A percentile compares a stretch with the other conserved stretches of the same genome.
Evolutionary conservation across 805 yeast genomes (phyloP).

Genomic region (Zygoascus ofunaensis): DNA sequence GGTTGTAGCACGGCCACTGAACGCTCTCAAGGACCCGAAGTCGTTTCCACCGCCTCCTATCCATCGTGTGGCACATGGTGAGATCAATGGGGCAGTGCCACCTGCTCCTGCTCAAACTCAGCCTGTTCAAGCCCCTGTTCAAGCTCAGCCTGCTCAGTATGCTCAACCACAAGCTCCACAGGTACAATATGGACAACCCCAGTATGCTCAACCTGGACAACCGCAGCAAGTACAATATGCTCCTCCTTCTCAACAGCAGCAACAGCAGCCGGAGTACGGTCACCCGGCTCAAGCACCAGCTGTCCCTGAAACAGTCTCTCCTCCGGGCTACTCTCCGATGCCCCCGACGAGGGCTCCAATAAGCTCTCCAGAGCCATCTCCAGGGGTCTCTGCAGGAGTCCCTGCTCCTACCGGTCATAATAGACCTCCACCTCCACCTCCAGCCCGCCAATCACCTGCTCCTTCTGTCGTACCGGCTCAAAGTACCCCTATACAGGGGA

Average conservation of each 20-base stretch:
- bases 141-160: slow-evolving; percentile 5
- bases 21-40: slow-evolving; percentile 28
- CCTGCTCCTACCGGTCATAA: background rate
- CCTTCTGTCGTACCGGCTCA: background rate
- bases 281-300: slow-evolving; percentile 9
- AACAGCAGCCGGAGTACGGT: slow-evolving; percentile 4
- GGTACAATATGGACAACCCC: slow-evolving; percentile 14
- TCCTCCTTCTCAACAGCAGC: slow-evolving; percentile 1
- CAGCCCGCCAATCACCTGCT: background rate
- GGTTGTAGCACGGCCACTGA: slow-evolving; percentile 22
- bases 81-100: slow-evolving; percentile 6
- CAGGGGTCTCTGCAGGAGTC: background rate
- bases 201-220: background rate
- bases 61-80: slow-evolving; percentile 30
- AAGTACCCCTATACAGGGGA: background rate
- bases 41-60: slow-evolving; percentile 41
- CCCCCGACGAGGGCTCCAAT: background rate
- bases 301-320: background rate
- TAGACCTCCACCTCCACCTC: slow-evolving; percentile 5
- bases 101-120: background rate
- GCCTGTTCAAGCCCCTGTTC: background rate
- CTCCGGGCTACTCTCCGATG: background rate
- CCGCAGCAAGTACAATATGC: background rate
- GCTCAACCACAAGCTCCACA: slow-evolving; percentile 4
- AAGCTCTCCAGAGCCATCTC: slow-evolving; percentile 9